Base-by-base conservation (phyloP, 495 filamentous ascomycete genomes). In the Bombardia bombarda region DNA sequence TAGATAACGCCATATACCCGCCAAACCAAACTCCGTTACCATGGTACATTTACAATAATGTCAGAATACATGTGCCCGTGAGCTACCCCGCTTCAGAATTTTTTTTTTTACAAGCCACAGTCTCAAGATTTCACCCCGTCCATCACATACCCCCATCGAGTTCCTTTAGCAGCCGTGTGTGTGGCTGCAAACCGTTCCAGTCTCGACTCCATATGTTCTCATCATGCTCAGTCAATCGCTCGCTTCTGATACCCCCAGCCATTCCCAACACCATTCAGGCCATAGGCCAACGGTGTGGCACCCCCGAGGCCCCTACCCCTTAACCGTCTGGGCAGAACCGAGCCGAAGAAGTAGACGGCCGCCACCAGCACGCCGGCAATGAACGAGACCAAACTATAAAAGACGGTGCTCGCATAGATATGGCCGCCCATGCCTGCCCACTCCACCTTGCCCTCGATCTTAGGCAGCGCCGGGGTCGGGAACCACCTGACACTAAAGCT, bases 401-500 rank as follows among this genome's bases (percentile, higher is more conserved):
- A 77, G 5, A 83, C 55, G 47, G 80, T 84, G 52, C 73, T 78
- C n/a, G 73, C 74, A 46, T 74, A 82, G 40, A 83, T 65, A 54
- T 84, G 80, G 0, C 80, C 78, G 23, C 81, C 79, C 66, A 83
- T 74, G 10, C 79, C 80, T 16, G 62, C 58, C 74, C 74, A 78
- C 58, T 74, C 74, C 13, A 76, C 66, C 45, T 66, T 60, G 23
- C 73, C 64, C 60, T 69, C 68, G 47, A 67, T 56, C 60, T 68
- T 63, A 49, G 83, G 83, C 41, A 87, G 63, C 16, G 61, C 67
- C 9, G 85, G 80, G 3, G 79, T 84, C 16, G 85, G 81, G 53
- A 93, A 82, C 92, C 92, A 98, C 25, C 85, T 72, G 26, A 97
- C 81, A 42, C 75, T 80, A 51, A 98, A 84, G 36, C 73, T 77